These are phyloP conservation scores for Helianthus annuus DNA, from an alignment of 129 eudicot species.

Conservation along the genomic window DNA sequence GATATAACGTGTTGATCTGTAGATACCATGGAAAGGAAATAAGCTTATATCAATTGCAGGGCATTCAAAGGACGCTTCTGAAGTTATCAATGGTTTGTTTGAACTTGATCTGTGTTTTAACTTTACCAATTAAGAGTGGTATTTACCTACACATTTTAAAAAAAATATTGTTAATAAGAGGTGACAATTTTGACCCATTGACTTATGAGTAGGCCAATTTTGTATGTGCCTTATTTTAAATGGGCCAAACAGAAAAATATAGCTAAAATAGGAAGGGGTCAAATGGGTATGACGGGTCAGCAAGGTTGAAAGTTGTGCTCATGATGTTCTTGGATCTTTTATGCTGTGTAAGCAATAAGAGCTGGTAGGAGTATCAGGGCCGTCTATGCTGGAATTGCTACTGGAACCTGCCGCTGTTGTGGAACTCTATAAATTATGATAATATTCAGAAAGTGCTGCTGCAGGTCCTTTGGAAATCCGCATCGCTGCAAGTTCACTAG, in stretches of 20 bases:
- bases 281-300: not conserved
- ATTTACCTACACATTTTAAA: no score
- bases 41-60: constrained; percentile 95
- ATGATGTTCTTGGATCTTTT: no score
- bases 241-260: not conserved
- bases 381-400: no score
- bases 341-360: no score
- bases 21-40: constrained; percentile 94
- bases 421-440: no score
- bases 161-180: not conserved
- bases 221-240: not conserved
- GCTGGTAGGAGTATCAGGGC: no score
- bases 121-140: not conserved
- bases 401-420: no score
- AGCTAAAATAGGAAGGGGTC: not conserved
- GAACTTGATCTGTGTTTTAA: constrained; percentile 2
- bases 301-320: not conserved
- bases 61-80: constrained; percentile 89
- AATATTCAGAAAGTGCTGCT: no score
- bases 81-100: constrained; percentile 69
- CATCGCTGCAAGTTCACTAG: no score
- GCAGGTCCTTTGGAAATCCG: no score
- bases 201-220: not conserved
- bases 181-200: not conserved
- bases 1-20: constrained; percentile 26